A percentile compares a stretch with the other conserved stretches of the same genome.
These are phyloP conservation scores for Nitzschia palea DNA, from an alignment of 108 stramenopile species.

Conservation along the genomic window DNA sequence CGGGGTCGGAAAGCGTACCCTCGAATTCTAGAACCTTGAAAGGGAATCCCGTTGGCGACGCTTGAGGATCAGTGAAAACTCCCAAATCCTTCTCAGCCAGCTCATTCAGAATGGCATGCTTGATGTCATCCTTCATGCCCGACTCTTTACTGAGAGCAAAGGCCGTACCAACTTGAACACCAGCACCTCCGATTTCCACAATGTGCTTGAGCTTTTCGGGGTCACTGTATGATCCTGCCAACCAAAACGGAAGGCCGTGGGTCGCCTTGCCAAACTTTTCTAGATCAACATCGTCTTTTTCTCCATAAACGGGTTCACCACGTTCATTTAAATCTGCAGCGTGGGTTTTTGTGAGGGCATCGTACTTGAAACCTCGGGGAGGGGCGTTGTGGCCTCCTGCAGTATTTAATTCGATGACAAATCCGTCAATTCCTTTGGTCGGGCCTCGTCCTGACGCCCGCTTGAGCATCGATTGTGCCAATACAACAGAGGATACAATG, in stretches of 20 bases:
- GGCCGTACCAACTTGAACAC: slow-evolving; percentile 50
- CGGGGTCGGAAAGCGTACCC: slow-evolving; percentile 28
- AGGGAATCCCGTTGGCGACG: slow-evolving; percentile 54
- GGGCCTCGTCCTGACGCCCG: slow-evolving; percentile 46
- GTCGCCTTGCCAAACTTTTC: slow-evolving; percentile 36
- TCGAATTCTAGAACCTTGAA: slow-evolving; percentile 53
- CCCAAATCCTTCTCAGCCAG: slow-evolving; percentile 24
- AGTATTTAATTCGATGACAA: slow-evolving; percentile 47
- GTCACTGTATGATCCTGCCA: slow-evolving; percentile 43
- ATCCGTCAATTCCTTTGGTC: slow-evolving; percentile 47
- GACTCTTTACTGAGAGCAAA: slow-evolving; percentile 50
- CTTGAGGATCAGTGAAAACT: slow-evolving; percentile 47
- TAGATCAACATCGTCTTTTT: slow-evolving; percentile 47
- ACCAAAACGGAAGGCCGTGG: slow-evolving; percentile 51
- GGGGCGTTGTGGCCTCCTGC: slow-evolving; percentile 60
- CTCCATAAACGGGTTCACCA: slow-evolving; percentile 47
- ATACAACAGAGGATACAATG: slow-evolving; percentile 46
- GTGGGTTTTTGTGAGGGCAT: slow-evolving; percentile 19
- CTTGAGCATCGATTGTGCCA: slow-evolving; percentile 53
- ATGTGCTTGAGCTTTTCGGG: slow-evolving; percentile 39
- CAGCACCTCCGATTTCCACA: slow-evolving; percentile 40
- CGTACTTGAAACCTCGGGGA: slow-evolving; percentile 45
- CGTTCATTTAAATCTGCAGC: slow-evolving; percentile 20
- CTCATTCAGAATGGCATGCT: slow-evolving; percentile 26
- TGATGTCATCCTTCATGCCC: slow-evolving; percentile 36